A percentile compares a stretch with the other conserved stretches of the same genome.
Conservation (phyloP, 1,284 basidiomycete genomes). For the Moniliella sp. region DNA sequence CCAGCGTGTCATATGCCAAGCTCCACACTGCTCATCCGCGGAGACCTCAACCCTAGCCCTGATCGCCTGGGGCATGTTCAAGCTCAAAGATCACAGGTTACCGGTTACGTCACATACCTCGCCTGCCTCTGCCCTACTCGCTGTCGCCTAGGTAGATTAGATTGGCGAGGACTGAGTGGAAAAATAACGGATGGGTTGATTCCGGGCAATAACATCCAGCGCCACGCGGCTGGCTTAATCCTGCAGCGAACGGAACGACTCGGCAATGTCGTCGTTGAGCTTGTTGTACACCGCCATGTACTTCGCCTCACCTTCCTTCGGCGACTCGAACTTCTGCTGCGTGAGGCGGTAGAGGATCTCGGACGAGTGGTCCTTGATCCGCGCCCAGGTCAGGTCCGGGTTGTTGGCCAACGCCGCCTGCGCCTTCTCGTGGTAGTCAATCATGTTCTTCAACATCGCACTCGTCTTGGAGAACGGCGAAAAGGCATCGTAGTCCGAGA, state of each 20-base stretch:
- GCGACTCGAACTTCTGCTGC: conserved; percentile 87
- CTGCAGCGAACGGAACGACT: conserved; percentile 26
- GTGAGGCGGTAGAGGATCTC: conserved; percentile 88
- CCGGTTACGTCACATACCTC: no score
- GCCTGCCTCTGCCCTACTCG: no score
- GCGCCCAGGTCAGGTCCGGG: conserved; percentile 71
- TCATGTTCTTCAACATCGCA: conserved; percentile 84
- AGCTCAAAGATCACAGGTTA: no score
- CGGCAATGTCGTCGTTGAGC: conserved; percentile 25
- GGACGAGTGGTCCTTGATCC: conserved; percentile 63
- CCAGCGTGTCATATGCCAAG: no score
- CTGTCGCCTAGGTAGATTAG: no score
- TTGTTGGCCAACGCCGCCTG: conserved; percentile 50
- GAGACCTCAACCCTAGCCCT: no score
- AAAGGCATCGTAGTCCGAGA: conserved; percentile 87
- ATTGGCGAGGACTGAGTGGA: no score
- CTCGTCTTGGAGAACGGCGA: conserved; percentile 64
- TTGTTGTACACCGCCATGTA: conserved; percentile 22
- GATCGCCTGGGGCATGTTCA: no score
- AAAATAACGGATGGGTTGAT: no score
- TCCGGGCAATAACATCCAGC: no score
- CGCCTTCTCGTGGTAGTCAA: conserved; percentile 75
- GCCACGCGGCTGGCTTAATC: no score
- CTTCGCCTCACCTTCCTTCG: conserved; percentile 30
- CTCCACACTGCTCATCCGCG: no score